These are phyloP conservation scores for Colletotrichum orchidophilum DNA, from an alignment of 2,329 filamentous ascomycete genomes.

Conservation along the genomic window DNA sequence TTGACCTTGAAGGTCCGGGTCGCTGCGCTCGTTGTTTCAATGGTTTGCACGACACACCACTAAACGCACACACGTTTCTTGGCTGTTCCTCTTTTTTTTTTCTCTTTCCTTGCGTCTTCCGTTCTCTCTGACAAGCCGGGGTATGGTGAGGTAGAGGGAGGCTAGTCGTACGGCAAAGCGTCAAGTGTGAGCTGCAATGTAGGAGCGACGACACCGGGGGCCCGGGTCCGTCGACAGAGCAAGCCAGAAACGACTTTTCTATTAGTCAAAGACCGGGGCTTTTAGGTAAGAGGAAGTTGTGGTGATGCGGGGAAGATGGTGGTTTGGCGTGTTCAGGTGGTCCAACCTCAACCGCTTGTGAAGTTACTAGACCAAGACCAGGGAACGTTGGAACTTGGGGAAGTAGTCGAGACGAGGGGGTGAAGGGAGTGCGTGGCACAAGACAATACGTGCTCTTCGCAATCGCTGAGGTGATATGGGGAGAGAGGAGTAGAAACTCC, in stretches of 20 bases:
- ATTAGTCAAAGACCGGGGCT: conserved; percentile 55
- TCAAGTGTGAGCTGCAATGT: not conserved
- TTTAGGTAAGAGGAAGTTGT: conserved; percentile 57
- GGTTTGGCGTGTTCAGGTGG: conserved; percentile 34
- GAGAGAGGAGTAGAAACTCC: not conserved
- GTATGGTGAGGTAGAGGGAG: not conserved
- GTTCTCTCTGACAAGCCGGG: not conserved
- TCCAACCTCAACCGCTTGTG: conserved; percentile 34
- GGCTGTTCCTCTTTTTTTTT: not conserved
- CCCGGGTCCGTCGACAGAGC: conserved; percentile 15
- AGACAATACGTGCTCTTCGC: conserved; percentile 34
- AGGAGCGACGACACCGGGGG: conserved; percentile 34
- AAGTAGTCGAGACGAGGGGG: conserved; percentile 8
- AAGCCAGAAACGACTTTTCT: conserved; percentile 44
- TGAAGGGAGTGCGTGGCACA: conserved; percentile 38
- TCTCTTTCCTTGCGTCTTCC: not conserved
- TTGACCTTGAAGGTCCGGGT: conserved; percentile 28
- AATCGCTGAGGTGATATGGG: conserved; percentile 34
- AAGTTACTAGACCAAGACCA: conserved; percentile 37
- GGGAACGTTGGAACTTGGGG: conserved; percentile 6
- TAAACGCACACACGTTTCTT: conserved; percentile 16
- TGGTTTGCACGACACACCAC: conserved; percentile 30
- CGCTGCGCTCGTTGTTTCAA: conserved; percentile 32
- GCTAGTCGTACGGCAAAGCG: not conserved
- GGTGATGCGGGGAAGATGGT: conserved; percentile 52